A percentile compares a stretch with the other conserved stretches of the same genome.
Conservation (phyloP, 1,284 basidiomycete genomes). For the Leucoagaricus sp. region DNA sequence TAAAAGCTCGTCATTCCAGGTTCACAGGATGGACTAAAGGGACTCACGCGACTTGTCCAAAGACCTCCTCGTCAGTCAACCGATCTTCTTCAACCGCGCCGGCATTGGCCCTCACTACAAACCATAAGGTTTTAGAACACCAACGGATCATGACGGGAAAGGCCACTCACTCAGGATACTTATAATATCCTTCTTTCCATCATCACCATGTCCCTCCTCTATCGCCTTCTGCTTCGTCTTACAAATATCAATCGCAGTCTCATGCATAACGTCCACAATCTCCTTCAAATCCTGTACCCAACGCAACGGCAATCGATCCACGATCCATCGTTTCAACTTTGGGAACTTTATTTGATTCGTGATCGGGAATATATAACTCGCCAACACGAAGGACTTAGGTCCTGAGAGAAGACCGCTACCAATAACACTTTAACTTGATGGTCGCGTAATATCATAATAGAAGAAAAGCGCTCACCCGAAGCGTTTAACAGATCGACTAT, state of each 20-base stretch:
- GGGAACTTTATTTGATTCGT: constrained; percentile 18
- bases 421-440: not conserved
- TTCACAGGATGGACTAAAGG: too few relatives aligned
- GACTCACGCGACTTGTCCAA: too few relatives aligned
- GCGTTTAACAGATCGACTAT: constrained; percentile 22
- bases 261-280: constrained; percentile 40
- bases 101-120: too few relatives aligned
- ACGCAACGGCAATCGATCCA: constrained; percentile 31
- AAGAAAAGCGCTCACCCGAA: constrained; percentile 28
- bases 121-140: too few relatives aligned
- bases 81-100: too few relatives aligned
- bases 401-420: not conserved
- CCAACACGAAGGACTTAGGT: not conserved
- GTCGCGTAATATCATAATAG: not conserved
- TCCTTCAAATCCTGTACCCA: constrained; percentile 32
- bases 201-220: constrained; percentile 25
- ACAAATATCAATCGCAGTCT: constrained; percentile 38
- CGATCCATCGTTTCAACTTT: constrained; percentile 29
- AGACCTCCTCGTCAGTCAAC: too few relatives aligned
- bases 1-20: too few relatives aligned
- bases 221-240: constrained; percentile 41
- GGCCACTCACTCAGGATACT: constrained; percentile 41
- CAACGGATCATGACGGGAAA: too few relatives aligned
- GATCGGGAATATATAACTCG: constrained; percentile 1
- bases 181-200: constrained; percentile 48